Evolutionary conservation across 176 grass and related monocot species (phyloP), one percentile per base, ranked within the genome.

Genomic region (Phyllostachys edulis): DNA sequence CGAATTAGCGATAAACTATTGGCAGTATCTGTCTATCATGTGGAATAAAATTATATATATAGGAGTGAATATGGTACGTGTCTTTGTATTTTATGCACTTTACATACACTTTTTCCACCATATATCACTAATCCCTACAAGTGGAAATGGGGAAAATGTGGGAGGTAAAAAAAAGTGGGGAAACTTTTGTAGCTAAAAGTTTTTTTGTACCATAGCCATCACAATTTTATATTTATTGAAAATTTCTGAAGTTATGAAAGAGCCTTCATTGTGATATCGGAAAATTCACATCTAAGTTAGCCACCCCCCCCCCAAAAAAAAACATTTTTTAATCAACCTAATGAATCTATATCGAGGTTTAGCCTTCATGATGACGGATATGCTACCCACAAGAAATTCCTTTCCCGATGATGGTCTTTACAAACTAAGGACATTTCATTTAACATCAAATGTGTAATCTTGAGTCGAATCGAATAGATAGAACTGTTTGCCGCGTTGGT

Each of bases 41-140:
- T 80, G 46, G 29, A 40, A 52, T 37, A 15, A 80, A 63, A 23
- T 60, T 12, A 60, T 60, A 24, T 60, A 63, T 15, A 63, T 0
- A 59, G 9, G 23, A 63, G 26, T 63, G 24, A 29, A 5, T 29
- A 29, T 15, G 5, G 42, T 49, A 51, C 3, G 7, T 67, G 32
- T 66, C 17, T 29, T 67, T 67, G 11, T 79, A 79, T 80, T 37
- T 80, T 67, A 80, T 52, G 45, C 65, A 67, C 62, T 67, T 80
- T n/a, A 4, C 63, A 38, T 38, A 38, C 44, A 51, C 17, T 79
- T 20, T 79, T 67, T n/a, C 77, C n/a, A 80, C 61, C 26, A 63
- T 63, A 6, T 27, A 32, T 61, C 21, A 61, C 57, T 61, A 61
- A 61, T 60, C 57, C 57, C 57, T 4, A 61, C 9, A 61, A 61